These are phyloP conservation scores for Eimeria sp. DNA, from an alignment of 169 alveolate species.

Conservation along the genomic window DNA sequence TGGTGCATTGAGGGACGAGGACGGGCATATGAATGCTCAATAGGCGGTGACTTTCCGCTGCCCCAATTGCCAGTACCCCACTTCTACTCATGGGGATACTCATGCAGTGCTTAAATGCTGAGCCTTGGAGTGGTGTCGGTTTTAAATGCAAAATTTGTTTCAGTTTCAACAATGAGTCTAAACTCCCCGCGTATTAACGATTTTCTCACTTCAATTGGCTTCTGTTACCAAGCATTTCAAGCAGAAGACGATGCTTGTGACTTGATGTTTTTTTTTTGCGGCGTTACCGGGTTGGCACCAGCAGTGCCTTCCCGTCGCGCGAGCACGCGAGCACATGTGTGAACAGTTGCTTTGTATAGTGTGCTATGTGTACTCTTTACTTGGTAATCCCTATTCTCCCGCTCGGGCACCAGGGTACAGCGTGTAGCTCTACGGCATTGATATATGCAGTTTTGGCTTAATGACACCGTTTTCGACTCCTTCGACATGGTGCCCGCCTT, in stretches of 20 bases:
- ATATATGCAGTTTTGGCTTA: neutral
- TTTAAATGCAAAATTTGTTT: neutral
- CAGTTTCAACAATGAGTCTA: neutral
- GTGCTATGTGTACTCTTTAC: neutral
- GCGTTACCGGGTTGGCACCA: neutral
- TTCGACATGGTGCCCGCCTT: neutral
- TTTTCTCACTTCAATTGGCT: neutral
- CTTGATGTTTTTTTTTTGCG: neutral
- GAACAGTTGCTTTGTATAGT: neutral
- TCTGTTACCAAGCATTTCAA: neutral
- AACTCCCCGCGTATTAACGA: neutral
- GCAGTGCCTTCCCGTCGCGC: neutral
- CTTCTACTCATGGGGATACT: neutral
- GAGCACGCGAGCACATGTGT: neutral
- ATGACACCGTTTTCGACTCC: neutral
- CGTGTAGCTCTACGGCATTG: neutral
- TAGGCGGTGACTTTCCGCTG: neutral
- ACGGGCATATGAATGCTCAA: neutral
- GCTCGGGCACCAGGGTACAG: neutral
- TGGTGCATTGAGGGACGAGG: neutral
- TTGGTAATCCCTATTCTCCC: neutral
- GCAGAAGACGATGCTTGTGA: neutral
- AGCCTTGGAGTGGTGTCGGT: neutral
- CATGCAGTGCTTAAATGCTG: neutral
- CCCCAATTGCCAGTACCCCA: neutral